A percentile compares a stretch with the other conserved stretches of the same genome.
Evolutionary conservation across 306 rosid genomes (phyloP).

Genomic region (Medicago lupulina): DNA sequence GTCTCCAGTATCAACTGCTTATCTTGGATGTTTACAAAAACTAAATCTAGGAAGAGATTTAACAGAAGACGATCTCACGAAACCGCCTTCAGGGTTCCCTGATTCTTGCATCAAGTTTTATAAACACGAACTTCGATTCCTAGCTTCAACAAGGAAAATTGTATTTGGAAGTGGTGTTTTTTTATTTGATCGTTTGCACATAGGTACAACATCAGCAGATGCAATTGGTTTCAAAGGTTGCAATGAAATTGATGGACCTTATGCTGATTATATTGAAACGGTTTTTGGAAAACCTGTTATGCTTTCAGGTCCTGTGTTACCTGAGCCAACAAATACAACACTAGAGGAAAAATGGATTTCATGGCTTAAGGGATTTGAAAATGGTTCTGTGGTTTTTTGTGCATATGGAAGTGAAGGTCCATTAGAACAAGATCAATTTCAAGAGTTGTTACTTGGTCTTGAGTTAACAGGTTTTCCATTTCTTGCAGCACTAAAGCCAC

Average conservation of each 20-base stretch:
- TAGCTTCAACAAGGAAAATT: background rate
- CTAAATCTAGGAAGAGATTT: constrained; percentile 6
- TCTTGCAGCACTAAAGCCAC: constrained; percentile 33
- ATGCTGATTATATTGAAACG: constrained; percentile 24
- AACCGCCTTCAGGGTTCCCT: constrained; percentile 32
- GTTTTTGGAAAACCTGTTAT: constrained; percentile 28
- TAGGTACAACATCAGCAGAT: background rate
- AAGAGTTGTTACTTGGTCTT: constrained; percentile 46
- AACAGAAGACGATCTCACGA: constrained; percentile 26
- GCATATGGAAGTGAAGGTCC: constrained; percentile 44
- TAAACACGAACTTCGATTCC: constrained; percentile 12
- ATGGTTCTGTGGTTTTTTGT: constrained; percentile 37
- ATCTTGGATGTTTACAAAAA: background rate
- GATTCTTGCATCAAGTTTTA: constrained; percentile 32
- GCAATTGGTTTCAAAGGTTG: constrained; percentile 44
- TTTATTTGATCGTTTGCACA: background rate
- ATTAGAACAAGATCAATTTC: constrained; percentile 21
- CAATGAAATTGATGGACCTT: constrained; percentile 33
- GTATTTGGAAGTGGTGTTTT: constrained; percentile 40
- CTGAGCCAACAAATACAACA: constrained; percentile 28
- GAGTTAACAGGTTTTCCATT: constrained; percentile 44
- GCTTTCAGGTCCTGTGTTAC: constrained; percentile 50
- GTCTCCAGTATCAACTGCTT: constrained; percentile 16
- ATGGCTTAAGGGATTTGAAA: constrained; percentile 45
- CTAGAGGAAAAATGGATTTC: constrained; percentile 35